Evolutionary conservation across 2,329 filamentous ascomycete species (phyloP), one percentile per base, ranked within the genome.

Genomic region (Exophiala phaeomuriformis): DNA sequence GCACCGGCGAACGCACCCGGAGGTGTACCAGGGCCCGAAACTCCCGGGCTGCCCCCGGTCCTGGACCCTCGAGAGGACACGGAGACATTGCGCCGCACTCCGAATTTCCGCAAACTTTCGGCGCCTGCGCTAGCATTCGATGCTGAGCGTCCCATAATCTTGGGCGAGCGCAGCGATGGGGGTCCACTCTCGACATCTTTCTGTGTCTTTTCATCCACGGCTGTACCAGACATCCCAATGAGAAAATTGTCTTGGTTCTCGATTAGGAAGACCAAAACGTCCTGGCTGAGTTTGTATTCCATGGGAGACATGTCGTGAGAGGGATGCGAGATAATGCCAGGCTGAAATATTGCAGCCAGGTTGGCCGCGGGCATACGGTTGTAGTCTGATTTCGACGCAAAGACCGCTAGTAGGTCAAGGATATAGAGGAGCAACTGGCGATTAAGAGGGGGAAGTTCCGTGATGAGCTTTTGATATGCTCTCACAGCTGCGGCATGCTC

Each of bases 201-300:
- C 47, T 82, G 76, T 5, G 81, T 83, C 56, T 82, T 84, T 66
- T 94, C 88, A 66, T 96, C 90, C n/a, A 90, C 88, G n/a, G 83
- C 90, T n/a, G 90, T 96, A 42, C 93, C 93, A 67, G 90, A 88
- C 93, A 98, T 98, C 51, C 93, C 93, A 60, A 98, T 94, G 61
- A 98, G 75, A 76, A 98, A 98, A 70, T 95, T 88, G 66, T 98
- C 93, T 69, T 98, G 93, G 65, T 98, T 95, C 67, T 97, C 90
- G 61, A 98, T 98, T 63, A 98, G 74, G 70, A 98, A 98, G 47
- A 98, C 95, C 59, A 98, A 79, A 19, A 98, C 91, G 64, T 93
- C 91, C 76, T 98, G 93, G 67, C 94, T 97, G 4, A 98, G 76
- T 32, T 89, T 84, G 68, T 98, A 98, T 66, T 97, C 91, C 53